Base-by-base conservation (phyloP, 768 basidiomycete species). In the Lentinula sp. region DNA sequence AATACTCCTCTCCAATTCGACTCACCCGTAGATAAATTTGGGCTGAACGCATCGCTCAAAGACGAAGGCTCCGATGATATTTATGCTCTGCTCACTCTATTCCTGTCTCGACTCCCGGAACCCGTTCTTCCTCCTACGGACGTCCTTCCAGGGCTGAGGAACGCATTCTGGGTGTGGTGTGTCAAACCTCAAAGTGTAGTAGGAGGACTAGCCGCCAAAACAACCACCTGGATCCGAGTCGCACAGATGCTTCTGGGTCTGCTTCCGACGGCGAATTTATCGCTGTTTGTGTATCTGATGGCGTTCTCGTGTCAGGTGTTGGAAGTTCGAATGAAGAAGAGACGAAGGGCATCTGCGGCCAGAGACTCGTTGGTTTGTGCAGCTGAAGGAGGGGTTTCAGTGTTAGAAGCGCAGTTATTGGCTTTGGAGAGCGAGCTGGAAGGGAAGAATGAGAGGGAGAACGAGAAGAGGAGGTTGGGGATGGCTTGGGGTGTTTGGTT, bases 271-370 rank as follows among this genome's bases (percentile, higher is more conserved):
- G 72, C 79, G 5, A 73, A 78, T 43, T 74, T 79, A 61, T 76
- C 74, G 1, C 65, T 79, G 3, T 62, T 81, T 16, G 70, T 80
- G n/a, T 80, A 80, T 63, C 69, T 80, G 45, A 68, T 80, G 57
- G 74, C 77, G 0, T 80, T 81, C 63, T 76, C 80, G 66, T 74
- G 73, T 41, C 78, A 78, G 62, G 73, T 78, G 1, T 71, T 72
- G 8, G 57, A 58, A 23, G 8, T 45, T 6, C 57, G 45, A 2
- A 46, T 58, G 42, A 58, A 48, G 46, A 16, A 28, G 20, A 15
- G 43, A 37, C 33, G 35, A 54, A 9, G 18, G 9, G 53, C 53
- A 9, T 50, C 49, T 3, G 37, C 36, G 12, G 54, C 39, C n/a
- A 39, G 39, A 42, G 39, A 55, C n/a, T 43, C 39, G 1, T 32